Base-by-base conservation (phyloP, 805 yeast genomes). In the Lipomyces sp. region DNA sequence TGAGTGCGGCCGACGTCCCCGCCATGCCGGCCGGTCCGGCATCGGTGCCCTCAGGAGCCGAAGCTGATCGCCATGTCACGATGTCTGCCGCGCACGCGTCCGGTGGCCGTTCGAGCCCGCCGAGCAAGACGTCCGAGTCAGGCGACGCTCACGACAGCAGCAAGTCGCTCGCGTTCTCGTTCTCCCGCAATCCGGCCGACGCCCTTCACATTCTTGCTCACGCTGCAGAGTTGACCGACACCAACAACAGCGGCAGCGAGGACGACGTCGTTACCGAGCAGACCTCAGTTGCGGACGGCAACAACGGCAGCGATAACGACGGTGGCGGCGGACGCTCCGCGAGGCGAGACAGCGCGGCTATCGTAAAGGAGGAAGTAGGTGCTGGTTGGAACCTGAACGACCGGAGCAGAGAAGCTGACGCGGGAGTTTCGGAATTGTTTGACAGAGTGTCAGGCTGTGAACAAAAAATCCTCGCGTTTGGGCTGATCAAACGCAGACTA, bases 151-250 rank as follows among this genome's bases (percentile, higher is more conserved):
- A 29, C 14, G 49, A 51, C 10, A 49, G 51, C 21, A 43, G 59
- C 13, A 55, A 52, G 28, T 39, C 45, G 8, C 48, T 58, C 14
- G 61, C 59, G 8, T 40, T 47, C 28, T 39, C 39, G 32, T 39
- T 36, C 40, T 43, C 57, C 34, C 45, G 61, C 21, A 58, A 58
- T 35, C 61, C 61, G 10, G 19, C 61, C 22, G 61, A 58, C 19
- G 61, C 61, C 4, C 38, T 50, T 13, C 49, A 57, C 28, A 58
- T 58, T n/a, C 49, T 58, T 46, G 56, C 60, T 23, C 47, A 47
- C 37, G 39, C 61, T 7, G 42, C 60, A 26, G 29, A 29, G 7
- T 16, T 7, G 7, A 7, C 19, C 8, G 35, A 38, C 29, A n/a
- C 6, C 13, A 14, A 38, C 35, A n/a, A 18, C 37, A 4, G 16